Base-by-base conservation (phyloP, 2,329 filamentous ascomycete genomes). In the Fusarium pseudograminearum region DNA sequence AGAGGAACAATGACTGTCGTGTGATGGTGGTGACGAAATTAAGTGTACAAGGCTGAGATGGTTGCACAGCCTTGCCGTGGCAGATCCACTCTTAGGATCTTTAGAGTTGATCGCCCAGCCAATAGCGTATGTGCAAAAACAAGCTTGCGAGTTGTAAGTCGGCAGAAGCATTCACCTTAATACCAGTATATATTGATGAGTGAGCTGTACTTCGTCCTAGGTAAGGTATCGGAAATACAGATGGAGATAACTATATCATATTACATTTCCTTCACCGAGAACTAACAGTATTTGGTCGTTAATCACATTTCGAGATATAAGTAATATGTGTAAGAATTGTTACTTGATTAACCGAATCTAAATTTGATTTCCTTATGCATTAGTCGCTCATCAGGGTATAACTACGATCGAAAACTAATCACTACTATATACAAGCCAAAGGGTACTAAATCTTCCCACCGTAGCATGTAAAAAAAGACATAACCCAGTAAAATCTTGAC, bases 351-450 rank as follows among this genome's bases (percentile, higher is more conserved):
- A 64, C 68, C 50, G 64, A 75, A 68, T 69, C 48, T 70, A 67
- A 67, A 33, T 73, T 73, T 68, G 64, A 70, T 72, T 20, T 70
- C 70, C 59, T 53, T 75, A 71, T 73, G 71, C 72, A 78, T 79
- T 79, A 78, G 61, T 76, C 72, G 65, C 73, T 77, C 73, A 66
- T 73, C 72, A 73, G 78, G 79, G 79, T 80, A 80, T 80, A 80
- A 71, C 77, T 79, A 76, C 73, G 65, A 76, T 73, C 76, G 70
- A 71, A 73, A 77, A 65, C 77, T 78, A 77, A 74, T 73, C 70
- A 74, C 69, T 54, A 63, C 72, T 74, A 74, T 74, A 77, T 73
- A 72, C 76, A 76, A 61, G 63, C 69, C 63, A 61, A 55, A 58
- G 60, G 47, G 47, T 40, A 48, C 57, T 38, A 67, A 55, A 47